phyloP scores from a whole-genome alignment of 257 asterid genomes.

The Solanum appendiculatum region DNA sequence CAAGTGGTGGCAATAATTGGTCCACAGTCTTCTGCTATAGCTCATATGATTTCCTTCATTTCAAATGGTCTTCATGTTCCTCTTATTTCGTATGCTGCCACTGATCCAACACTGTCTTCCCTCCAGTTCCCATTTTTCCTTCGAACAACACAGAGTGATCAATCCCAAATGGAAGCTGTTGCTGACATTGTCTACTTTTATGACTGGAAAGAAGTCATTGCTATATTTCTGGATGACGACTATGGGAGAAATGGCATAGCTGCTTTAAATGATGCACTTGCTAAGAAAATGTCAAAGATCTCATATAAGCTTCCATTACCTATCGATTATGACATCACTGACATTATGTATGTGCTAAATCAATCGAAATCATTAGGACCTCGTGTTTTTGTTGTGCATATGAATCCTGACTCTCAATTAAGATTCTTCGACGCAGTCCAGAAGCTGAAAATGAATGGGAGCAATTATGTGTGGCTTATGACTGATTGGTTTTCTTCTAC shows the following conservation, averaged over 20 bases:
- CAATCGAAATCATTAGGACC: conserved; percentile 50
- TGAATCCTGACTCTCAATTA: conserved; percentile 31
- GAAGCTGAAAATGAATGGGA: conserved; percentile 61
- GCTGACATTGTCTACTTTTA: conserved; percentile 51
- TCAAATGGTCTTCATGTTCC: conserved; percentile 74
- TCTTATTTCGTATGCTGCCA: conserved; percentile 69
- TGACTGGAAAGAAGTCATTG: conserved; percentile 71
- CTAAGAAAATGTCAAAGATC: conserved; percentile 41
- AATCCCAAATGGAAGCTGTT: conserved; percentile 65
- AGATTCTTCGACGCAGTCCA: conserved; percentile 40
- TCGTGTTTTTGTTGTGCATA: conserved; percentile 64
- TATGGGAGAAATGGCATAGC: conserved; percentile 80
- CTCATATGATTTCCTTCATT: conserved; percentile 59
- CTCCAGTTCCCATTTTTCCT: conserved; percentile 72
- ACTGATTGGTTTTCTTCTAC: conserved; percentile 79
- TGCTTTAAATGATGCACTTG: conserved; percentile 58
- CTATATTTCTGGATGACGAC: conserved; percentile 59
- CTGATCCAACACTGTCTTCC: conserved; percentile 78
- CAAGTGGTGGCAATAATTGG: conserved; percentile 72
- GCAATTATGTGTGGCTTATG: conserved; percentile 69
- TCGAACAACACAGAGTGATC: conserved; percentile 73
- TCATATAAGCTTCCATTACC: conserved; percentile 50
- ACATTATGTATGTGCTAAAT: conserved; percentile 47
- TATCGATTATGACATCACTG: conserved; percentile 20
- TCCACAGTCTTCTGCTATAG: conserved; percentile 75